phyloP scores from a whole-genome alignment of 1,284 basidiomycete genomes.

The Ceratobasidium papillatum region DNA sequence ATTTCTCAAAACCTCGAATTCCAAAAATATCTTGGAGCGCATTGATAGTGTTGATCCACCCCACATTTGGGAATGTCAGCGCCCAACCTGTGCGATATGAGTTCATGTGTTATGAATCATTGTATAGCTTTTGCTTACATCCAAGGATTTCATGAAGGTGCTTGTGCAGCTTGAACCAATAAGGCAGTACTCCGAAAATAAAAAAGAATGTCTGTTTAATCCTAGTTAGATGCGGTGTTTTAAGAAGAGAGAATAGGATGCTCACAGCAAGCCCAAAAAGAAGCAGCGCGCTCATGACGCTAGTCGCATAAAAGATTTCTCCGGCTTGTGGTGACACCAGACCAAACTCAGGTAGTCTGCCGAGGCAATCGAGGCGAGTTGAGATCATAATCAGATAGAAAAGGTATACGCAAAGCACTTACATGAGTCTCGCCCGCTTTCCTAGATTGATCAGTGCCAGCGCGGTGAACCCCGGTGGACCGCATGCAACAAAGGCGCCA shows the following conservation, averaged over 20 bases:
- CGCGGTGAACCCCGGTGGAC: conserved; percentile 44
- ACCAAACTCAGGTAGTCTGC: conserved; percentile 10
- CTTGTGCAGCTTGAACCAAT: conserved; percentile 45
- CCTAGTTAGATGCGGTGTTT: background rate
- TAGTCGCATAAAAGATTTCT: conserved; percentile 39
- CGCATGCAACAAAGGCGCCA: conserved; percentile 44
- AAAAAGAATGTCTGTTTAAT: conserved; percentile 12
- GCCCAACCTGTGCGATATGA: conserved; percentile 40
- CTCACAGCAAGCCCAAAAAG: conserved; percentile 43
- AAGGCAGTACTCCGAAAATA: conserved; percentile 39
- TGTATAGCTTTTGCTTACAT: conserved; percentile 3
- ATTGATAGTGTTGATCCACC: conserved; percentile 42
- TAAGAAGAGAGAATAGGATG: background rate
- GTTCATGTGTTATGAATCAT: background rate
- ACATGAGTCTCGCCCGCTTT: conserved; percentile 34
- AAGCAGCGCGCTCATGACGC: conserved; percentile 39
- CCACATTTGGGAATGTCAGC: conserved; percentile 44
- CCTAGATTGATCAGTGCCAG: conserved; percentile 44
- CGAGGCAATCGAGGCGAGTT: too few species aligned
- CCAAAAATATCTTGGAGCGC: conserved; percentile 41
- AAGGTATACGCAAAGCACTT: background rate
- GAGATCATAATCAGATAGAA: too few species aligned
- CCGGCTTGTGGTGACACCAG: conserved; percentile 40
- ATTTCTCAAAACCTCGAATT: conserved; percentile 21
- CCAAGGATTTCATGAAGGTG: conserved; percentile 45